Conservation (phyloP, 2,329 filamentous ascomycete genomes). For the Monilinia fructicola region DNA sequence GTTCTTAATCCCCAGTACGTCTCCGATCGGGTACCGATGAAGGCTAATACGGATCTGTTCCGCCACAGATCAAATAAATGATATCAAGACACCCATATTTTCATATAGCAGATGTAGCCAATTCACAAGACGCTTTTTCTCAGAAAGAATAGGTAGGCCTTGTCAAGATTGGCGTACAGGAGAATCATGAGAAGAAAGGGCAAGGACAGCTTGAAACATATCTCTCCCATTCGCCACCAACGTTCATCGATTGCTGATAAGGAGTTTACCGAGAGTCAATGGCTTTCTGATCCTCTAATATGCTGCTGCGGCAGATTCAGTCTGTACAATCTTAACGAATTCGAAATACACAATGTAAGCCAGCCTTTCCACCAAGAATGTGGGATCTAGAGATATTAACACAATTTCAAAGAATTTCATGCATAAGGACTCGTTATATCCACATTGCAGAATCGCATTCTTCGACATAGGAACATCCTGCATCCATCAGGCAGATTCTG, state of each 20-base stretch:
- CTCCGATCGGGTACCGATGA: not conserved
- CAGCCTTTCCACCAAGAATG: not conserved
- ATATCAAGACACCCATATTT: not conserved
- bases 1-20: not conserved
- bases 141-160: not conserved
- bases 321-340: not conserved
- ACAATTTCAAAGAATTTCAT: not conserved
- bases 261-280: not conserved
- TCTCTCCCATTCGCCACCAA: not conserved
- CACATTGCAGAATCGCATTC: conserved; percentile 27
- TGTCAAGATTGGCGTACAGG: not conserved
- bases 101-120: not conserved
- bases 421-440: not conserved
- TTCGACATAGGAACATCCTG: conserved; percentile 45
- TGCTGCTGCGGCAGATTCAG: not conserved
- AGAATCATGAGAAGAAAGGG: not conserved
- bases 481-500: conserved; percentile 46
- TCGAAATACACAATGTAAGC: not conserved
- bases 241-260: not conserved
- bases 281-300: not conserved
- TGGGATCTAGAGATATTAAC: not conserved
- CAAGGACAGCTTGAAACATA: not conserved
- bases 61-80: not conserved
- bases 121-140: not conserved
- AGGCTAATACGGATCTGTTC: not conserved